Evolutionary conservation across 1,284 basidiomycete genomes (phyloP), one percentile per base, ranked within the genome.

Genomic region (Inonotus obliquus): DNA sequence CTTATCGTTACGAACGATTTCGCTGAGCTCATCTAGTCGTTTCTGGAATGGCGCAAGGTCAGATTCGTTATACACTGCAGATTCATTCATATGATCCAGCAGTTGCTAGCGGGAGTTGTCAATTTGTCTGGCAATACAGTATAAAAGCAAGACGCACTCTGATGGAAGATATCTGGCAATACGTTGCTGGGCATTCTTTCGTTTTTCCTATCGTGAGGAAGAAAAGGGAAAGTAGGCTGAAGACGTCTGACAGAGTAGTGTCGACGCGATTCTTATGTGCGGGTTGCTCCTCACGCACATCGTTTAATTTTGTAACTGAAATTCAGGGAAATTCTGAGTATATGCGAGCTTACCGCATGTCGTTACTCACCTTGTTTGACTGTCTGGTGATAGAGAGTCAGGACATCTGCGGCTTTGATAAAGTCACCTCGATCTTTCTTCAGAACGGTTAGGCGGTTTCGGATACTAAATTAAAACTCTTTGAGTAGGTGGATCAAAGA

Each of bases 141-240:
- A 64, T 62, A 41, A 35, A 49, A 25, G 23, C 11, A 58, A 56
- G 63, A 87, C 92, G 82, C 70, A 96, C 94, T 75, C 91, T 78
- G 86, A 97, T 96, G 64, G 89, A 94, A 37, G 94, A 91, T 65
- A 98, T 87, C 72, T 97, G 95, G 65, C 92, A 94, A 74, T 96
- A 98, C 0, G 91, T 92, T 19, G 94, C 95, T 0, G 94, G 94
- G 21, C 89, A 89, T 75, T 97, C 95, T 66, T 88, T 85, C 55
- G 91, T 94, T 79, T 94, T 95, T 52, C 95, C 95, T 67, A 98
- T 93, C 38, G 93, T 94, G 66, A 96, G 84, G 77, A 93, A 96
- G 80, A 94, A 94, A 60, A 95, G 80, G n/a, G 91, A 93, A 53
- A 95, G 82, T 39, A 96, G 80, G 70, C 87, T 90, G 77, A 98